Base-by-base conservation (phyloP, 1,139 yeast genomes). In the Kazachstania sp. region DNA sequence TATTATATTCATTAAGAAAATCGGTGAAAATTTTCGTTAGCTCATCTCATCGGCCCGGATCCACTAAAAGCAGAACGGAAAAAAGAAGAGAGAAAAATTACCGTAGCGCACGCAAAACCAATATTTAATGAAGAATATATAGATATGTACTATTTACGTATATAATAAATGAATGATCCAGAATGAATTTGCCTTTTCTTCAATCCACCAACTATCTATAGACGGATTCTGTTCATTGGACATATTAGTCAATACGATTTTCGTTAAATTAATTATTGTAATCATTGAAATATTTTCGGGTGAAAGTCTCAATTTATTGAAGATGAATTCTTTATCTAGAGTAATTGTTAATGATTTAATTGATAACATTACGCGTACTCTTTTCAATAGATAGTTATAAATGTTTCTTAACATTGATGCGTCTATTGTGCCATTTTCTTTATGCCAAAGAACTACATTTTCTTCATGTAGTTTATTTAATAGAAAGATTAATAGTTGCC, bases 121-220 rank as follows among this genome's bases (percentile, higher is more conserved):
- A 2, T 7, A 23, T 23, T 23, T 23, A 23, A 23, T 7, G 6
- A 23, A 23, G 28, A 11, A 28, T 36, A 32, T 18, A n/a, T 18
- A 13, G 12, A 16, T 15, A n/a, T n/a, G n/a, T n/a, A n/a, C n/a
- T n/a, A n/a, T n/a, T n/a, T 19, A 34, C 8, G 35, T n/a, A 35
- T 57, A 57, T 36, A 46, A 41, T 23, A 58, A 45, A 44, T 55
- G 54, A 8, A 56, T 41, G 13, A 50, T 38, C 12, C 51, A 46
- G 12, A 49, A 44, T 6, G 46, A 42, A 4, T 49, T 45, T 12
- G 47, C 16, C 16, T 50, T 49, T 6, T 48, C 41, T 16, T 58
- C 63, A 15, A 58, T 50, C 53, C 57, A 58, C 61, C 61, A 58
- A 16, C 48, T 44, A 4, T 45, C 39, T 3, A 55, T 23, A 41